phyloP scores from a whole-genome alignment of 78 protist genomes.

The Pigoraptor vietnamica region DNA sequence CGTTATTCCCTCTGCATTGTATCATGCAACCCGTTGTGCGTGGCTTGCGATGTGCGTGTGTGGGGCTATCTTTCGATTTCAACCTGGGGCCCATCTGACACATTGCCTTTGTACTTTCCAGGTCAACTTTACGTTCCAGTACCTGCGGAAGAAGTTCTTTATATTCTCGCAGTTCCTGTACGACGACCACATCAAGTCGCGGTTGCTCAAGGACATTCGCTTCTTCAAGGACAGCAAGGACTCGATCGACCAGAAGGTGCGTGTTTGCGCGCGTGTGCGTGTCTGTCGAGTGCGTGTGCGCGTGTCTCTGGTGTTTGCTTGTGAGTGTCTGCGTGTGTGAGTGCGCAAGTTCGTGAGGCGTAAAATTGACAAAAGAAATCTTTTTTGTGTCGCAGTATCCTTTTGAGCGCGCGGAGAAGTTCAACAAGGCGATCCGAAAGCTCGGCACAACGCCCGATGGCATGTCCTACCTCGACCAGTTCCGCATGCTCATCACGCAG shows the following conservation, averaged over 20 bases:
- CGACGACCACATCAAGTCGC: conserved; percentile 91
- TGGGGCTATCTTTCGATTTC: not conserved
- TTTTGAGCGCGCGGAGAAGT: conserved; percentile 68
- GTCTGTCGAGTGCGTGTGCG: not conserved
- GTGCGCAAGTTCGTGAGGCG: too few species aligned
- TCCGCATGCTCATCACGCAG: conserved; percentile 84
- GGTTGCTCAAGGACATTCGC: conserved; percentile 55
- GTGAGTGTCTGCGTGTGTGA: too few species aligned
- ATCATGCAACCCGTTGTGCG: too few species aligned
- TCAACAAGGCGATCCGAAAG: conserved; percentile 70
- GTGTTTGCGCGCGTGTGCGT: not conserved
- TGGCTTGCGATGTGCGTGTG: not conserved
- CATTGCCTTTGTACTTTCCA: not conserved
- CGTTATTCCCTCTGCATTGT: too few species aligned
- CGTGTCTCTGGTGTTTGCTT: not conserved
- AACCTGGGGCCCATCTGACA: too few species aligned
- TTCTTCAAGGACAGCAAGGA: conserved; percentile 24
- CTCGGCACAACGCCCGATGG: conserved; percentile 62
- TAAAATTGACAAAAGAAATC: too few species aligned
- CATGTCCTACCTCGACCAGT: conserved; percentile 75
- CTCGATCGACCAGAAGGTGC: conserved; percentile 22
- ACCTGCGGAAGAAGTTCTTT: conserved; percentile 55
- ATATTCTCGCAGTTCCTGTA: conserved; percentile 87
- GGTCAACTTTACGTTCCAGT: conserved; percentile 87
- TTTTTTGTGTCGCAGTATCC: conserved; percentile 78